Evolutionary conservation across 768 basidiomycete genomes (phyloP).

Genomic region (Leccinum obscurum): DNA sequence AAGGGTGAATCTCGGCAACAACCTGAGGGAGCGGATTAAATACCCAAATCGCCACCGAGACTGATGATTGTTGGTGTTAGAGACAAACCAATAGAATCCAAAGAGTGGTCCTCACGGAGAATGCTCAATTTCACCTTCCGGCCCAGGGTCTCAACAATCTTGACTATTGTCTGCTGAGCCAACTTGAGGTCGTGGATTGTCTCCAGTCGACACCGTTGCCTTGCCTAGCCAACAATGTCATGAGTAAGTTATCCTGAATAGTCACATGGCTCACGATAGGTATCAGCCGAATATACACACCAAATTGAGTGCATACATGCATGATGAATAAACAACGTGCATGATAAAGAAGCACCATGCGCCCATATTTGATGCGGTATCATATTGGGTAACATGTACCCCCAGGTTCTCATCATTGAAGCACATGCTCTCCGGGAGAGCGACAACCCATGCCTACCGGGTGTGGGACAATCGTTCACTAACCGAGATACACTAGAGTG

Average conservation of each 20-base stretch:
- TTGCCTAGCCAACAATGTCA: conserved; percentile 23
- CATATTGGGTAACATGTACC: conserved; percentile 74
- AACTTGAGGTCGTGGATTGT: conserved; percentile 27
- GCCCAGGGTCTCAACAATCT: conserved; percentile 41
- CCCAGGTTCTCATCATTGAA: conserved; percentile 69
- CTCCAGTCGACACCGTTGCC: conserved; percentile 32
- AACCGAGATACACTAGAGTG: not conserved
- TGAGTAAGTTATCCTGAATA: not conserved
- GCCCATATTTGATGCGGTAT: conserved; percentile 74
- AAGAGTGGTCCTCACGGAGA: conserved; percentile 42
- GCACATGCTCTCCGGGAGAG: conserved; percentile 68
- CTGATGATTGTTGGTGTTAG: conserved; percentile 37
- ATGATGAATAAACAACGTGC: conserved; percentile 72
- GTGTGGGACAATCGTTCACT: conserved; percentile 11
- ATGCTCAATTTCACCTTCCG: conserved; percentile 43
- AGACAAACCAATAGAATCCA: conserved; percentile 30
- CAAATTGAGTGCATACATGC: conserved; percentile 59
- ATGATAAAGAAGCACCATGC: conserved; percentile 82
- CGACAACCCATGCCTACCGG: conserved; percentile 59
- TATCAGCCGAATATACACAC: conserved; percentile 41
- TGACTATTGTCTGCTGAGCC: conserved; percentile 41
- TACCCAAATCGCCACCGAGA: conserved; percentile 65
- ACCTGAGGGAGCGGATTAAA: conserved; percentile 32
- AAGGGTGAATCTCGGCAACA: conserved; percentile 15
- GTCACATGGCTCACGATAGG: not conserved